A percentile compares a stretch with the other conserved stretches of the same genome.
Conservation (phyloP, 495 filamentous ascomycete species). For the Tuber umbilicatum region DNA sequence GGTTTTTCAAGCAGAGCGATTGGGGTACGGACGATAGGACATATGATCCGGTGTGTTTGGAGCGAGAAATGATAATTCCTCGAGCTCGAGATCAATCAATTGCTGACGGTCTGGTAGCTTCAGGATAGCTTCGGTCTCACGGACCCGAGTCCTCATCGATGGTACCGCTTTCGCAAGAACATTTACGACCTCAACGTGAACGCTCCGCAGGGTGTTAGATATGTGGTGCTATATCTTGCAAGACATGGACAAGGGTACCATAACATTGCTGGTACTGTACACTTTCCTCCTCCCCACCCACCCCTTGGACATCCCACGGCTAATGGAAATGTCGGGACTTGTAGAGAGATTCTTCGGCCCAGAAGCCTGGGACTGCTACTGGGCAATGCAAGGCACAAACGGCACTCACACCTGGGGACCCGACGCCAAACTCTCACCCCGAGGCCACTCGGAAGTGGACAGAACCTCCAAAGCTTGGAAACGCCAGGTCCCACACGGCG, state of each 20-base stretch:
- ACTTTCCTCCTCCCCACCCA: background rate
- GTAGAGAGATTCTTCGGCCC: conserved; percentile 28
- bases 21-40: conserved; percentile 53
- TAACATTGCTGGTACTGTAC: conserved; percentile 34
- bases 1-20: conserved; percentile 67
- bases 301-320: background rate
- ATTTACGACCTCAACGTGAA: conserved; percentile 52
- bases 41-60: conserved; percentile 52
- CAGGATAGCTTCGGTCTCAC: conserved; percentile 55
- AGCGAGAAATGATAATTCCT: background rate
- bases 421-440: conserved; percentile 27
- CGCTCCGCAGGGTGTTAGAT: conserved; percentile 38
- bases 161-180: conserved; percentile 58
- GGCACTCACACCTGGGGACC: conserved; percentile 32
- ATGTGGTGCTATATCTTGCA: conserved; percentile 34
- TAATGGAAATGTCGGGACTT: background rate
- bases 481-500: conserved; percentile 12
- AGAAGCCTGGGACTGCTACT: conserved; percentile 38
- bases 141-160: conserved; percentile 45
- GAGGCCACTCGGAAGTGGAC: conserved; percentile 27
- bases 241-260: conserved; percentile 38
- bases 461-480: conserved; percentile 29
- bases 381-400: conserved; percentile 35
- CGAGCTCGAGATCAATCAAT: background rate
- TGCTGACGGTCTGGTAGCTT: conserved; percentile 44